Base-by-base conservation (phyloP, 2,329 filamentous ascomycete species). In the Pezicula carpinea region DNA sequence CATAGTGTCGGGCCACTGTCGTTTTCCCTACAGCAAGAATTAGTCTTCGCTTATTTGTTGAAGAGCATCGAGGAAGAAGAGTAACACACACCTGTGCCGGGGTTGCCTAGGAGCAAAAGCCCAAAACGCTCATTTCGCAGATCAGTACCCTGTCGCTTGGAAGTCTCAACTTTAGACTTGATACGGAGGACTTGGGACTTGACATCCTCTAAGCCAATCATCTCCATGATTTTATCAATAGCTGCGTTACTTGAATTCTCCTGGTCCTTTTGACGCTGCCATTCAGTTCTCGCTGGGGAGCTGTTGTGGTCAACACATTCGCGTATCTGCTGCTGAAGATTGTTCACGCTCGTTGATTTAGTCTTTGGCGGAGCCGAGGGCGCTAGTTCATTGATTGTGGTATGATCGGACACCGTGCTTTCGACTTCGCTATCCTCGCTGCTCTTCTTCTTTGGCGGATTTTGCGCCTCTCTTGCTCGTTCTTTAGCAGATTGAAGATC, bases 1-100 rank as follows among this genome's bases (percentile, higher is more conserved):
- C 83, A 48, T 88, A 90, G 0, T 86, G 65, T 0, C 86, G 73
- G 0, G 87, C 87, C 0, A 91, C 82, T 0, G 87, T 91, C 0
- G 87, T 92, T 66, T 60, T 68, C 72, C 83, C 85, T 29, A 11
- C 26, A 3, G 23, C 23, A 29, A 6, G 8, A 29, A 29, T 29
- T 11, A 29, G 26, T 29, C 10, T 52, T 82, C 86, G 3, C 83
- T 83, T 0, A 83, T 83, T 50, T 46, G 55, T 44, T 31, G 18
- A 6, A 15, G 17, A 18, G 21, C 6, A 11, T 7, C 31, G 13
- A 39, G 6, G 13, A 23, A 31, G 5, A 32, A 22, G n/a, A 19
- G 8, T 17, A 5, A 7, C 14, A 46, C 65, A 53, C 65, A 77
- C 83, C 85, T 47, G 86, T 90, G 3, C 87, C 87, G 0, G 87